phyloP scores from a whole-genome alignment of 352 stramenopile species.

The Pythium diclinum region DNA sequence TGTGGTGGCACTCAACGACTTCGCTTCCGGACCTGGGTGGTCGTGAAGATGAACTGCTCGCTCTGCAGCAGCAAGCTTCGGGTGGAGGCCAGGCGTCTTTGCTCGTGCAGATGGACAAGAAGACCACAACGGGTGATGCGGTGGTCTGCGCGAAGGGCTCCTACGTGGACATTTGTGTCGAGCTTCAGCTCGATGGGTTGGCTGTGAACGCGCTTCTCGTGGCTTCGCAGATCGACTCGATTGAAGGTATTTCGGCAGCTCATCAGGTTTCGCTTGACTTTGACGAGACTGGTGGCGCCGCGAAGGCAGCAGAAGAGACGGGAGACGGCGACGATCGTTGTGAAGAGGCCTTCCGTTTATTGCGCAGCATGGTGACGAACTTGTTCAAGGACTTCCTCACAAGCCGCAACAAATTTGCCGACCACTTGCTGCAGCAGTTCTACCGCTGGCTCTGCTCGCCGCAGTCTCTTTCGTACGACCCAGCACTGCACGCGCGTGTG shows the following conservation, averaged over 20 bases:
- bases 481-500: conserved; percentile 92
- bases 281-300: conserved; percentile 32
- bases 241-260: conserved; percentile 51
- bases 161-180: conserved; percentile 82
- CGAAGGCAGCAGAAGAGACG: conserved; percentile 14
- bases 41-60: conserved; percentile 65
- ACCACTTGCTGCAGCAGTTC: conserved; percentile 95
- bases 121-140: conserved; percentile 44
- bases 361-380: conserved; percentile 90
- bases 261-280: conserved; percentile 68
- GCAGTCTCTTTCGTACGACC: conserved; percentile 92
- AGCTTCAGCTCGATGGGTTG: conserved; percentile 70
- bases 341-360: conserved; percentile 88
- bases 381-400: conserved; percentile 93
- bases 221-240: conserved; percentile 64
- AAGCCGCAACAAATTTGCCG: conserved; percentile 89
- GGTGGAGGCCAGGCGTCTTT: conserved; percentile 12
- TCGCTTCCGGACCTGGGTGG: conserved; percentile 90
- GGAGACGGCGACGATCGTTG: conserved; percentile 64
- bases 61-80: conserved; percentile 73
- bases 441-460: conserved; percentile 94
- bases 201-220: conserved; percentile 78
- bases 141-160: conserved; percentile 90
- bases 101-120: conserved; percentile 33
- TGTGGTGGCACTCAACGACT: conserved; percentile 94